Evolutionary conservation across 257 asterid species (phyloP).

Genomic region (Coffea canephora): DNA sequence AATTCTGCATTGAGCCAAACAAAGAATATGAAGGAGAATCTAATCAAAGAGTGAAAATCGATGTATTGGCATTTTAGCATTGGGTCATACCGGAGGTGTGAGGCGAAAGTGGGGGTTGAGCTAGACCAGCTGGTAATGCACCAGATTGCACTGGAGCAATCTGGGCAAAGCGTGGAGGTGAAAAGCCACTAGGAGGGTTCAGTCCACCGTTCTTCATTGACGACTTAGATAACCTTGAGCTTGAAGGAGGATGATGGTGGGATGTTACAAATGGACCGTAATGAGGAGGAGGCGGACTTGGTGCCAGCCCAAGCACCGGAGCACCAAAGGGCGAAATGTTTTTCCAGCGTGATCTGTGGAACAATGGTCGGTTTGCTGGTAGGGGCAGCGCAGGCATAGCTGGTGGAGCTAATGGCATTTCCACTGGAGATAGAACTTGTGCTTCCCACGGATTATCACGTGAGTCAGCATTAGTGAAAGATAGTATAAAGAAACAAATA

Average conservation of each 20-base stretch:
- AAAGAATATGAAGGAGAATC: background rate
- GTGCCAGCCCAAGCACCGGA: conserved; percentile 34
- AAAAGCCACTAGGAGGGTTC: conserved; percentile 36
- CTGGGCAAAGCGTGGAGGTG: conserved; percentile 43
- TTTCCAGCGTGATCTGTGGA: conserved; percentile 33
- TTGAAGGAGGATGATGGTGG: conserved; percentile 50
- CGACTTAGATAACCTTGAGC: conserved; percentile 48
- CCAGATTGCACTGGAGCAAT: conserved; percentile 59
- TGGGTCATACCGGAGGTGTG: conserved; percentile 58
- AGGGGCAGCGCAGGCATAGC: conserved; percentile 41
- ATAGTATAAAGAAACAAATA: conserved; percentile 41
- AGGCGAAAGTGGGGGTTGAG: conserved; percentile 90
- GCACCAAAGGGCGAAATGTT: conserved; percentile 38
- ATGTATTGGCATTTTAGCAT: background rate
- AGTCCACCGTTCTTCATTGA: conserved; percentile 50
- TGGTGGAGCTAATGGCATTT: conserved; percentile 29
- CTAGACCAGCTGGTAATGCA: conserved; percentile 62
- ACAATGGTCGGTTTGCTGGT: conserved; percentile 35
- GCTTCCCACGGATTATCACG: conserved; percentile 33
- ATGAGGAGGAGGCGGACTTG: conserved; percentile 56
- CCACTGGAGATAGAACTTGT: conserved; percentile 34
- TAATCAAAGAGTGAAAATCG: background rate
- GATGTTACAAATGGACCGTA: conserved; percentile 56
- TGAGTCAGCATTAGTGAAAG: conserved; percentile 39
- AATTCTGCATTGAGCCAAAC: background rate